phyloP scores from a whole-genome alignment of 495 filamentous ascomycete species.

The Podospora pseudopauciseta region DNA sequence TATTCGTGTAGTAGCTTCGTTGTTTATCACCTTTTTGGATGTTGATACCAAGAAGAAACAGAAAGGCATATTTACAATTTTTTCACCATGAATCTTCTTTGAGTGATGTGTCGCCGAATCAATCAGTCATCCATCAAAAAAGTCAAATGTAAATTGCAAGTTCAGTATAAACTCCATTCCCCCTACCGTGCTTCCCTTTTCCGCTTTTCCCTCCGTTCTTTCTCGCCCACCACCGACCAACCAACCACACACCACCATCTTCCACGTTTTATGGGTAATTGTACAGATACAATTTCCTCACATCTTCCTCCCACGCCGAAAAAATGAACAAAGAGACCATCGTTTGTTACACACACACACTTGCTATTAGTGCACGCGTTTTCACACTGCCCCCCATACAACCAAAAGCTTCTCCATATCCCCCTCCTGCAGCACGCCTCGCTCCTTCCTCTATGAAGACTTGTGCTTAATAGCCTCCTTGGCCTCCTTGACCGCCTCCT shows the following conservation, averaged over 20 bases:
- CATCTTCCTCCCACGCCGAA: background rate
- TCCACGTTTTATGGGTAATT: background rate
- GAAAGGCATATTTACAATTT: background rate
- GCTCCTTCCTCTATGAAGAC: background rate
- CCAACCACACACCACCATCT: background rate
- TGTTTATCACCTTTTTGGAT: background rate
- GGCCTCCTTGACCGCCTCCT: constrained; percentile 35
- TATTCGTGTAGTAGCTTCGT: background rate
- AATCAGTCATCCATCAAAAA: background rate
- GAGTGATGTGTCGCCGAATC: background rate
- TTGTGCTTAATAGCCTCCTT: background rate
- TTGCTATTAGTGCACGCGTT: background rate
- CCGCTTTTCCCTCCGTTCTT: background rate
- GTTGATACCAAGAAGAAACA: background rate
- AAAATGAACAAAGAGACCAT: background rate
- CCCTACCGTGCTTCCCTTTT: background rate
- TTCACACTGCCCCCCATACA: background rate
- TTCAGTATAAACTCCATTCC: background rate
- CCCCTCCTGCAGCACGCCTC: background rate
- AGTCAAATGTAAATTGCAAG: background rate
- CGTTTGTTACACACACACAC: background rate
- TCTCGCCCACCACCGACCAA: background rate
- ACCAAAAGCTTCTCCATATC: background rate
- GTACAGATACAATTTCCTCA: background rate
- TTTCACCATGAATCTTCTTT: background rate